Evolutionary conservation across 2,329 filamentous ascomycete genomes (phyloP).

Genomic region (Penicillium thymicola): DNA sequence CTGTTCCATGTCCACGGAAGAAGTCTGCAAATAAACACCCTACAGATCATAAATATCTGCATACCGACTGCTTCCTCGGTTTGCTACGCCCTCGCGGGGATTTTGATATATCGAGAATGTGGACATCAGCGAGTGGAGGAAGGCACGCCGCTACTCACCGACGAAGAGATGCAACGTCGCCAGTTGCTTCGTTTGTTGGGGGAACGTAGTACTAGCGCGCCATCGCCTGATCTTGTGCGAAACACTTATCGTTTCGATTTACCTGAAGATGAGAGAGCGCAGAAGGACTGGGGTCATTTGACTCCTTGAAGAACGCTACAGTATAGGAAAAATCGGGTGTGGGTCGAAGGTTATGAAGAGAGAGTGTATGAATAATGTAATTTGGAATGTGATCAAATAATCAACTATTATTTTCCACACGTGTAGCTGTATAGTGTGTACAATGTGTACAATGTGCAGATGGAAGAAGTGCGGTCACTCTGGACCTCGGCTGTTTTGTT

Average conservation of each 20-base stretch:
- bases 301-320: neutral
- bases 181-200: constrained; percentile 38
- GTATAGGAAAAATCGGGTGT: neutral
- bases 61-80: constrained; percentile 29
- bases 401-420: neutral
- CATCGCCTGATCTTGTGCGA: constrained; percentile 23
- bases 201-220: constrained; percentile 27
- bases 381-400: neutral
- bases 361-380: neutral
- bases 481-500: constrained; percentile 17
- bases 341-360: neutral
- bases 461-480: neutral
- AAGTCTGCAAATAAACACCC: constrained; percentile 25
- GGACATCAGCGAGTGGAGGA: constrained; percentile 7
- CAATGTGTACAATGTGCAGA: neutral
- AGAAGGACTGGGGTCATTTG: neutral
- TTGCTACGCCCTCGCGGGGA: constrained; percentile 27
- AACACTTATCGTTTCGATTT: constrained; percentile 31
- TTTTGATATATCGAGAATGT: constrained; percentile 25
- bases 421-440: neutral
- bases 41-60: constrained; percentile 27
- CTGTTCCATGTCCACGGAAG: constrained; percentile 33
- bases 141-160: constrained; percentile 25
- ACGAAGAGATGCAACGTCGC: constrained; percentile 41
- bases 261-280: constrained; percentile 12